A percentile compares a stretch with the other conserved stretches of the same genome.
These are phyloP conservation scores for Pseudonectria foliicola DNA, from an alignment of 2,329 filamentous ascomycete species.

Conservation along the genomic window DNA sequence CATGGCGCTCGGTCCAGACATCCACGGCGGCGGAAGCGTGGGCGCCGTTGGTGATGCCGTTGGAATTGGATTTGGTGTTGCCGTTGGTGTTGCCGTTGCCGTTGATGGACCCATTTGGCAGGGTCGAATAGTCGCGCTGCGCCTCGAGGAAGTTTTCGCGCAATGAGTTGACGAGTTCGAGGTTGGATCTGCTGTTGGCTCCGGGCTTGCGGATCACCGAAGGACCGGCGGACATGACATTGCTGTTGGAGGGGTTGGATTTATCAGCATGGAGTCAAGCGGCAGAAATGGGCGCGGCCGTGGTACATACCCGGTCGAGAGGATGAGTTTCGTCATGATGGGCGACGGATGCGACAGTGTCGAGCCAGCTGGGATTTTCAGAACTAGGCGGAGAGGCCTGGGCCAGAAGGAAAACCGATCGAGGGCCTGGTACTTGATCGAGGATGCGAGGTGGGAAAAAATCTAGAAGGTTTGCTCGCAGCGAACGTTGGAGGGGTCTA, in stretches of 20 bases:
- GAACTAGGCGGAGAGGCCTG: no score
- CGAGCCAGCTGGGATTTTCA: no score
- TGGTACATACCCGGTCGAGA: constrained; percentile 71
- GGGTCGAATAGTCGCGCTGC: constrained; percentile 51
- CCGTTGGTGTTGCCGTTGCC: constrained; percentile 24
- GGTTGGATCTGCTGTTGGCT: constrained; percentile 75
- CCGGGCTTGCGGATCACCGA: constrained; percentile 76
- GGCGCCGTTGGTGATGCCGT: constrained; percentile 26
- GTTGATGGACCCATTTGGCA: constrained; percentile 23
- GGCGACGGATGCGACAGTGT: background rate
- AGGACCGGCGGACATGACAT: constrained; percentile 78
- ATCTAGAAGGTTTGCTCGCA: no score
- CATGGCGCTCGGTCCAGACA: constrained; percentile 63
- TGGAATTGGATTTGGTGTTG: constrained; percentile 16
- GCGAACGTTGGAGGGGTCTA: no score
- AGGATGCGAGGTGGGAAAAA: no score
- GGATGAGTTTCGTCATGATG: constrained; percentile 67
- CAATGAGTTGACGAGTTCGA: constrained; percentile 84
- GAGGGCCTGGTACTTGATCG: no score
- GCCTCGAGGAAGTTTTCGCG: constrained; percentile 74
- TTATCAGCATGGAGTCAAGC: constrained; percentile 11
- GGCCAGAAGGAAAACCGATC: no score
- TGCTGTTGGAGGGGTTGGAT: constrained; percentile 37
- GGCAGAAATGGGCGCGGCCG: constrained; percentile 6
- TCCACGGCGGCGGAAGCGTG: constrained; percentile 24